Evolutionary conservation across 2,329 filamentous ascomycete species (phyloP).

Genomic region (Claviceps cyperi): DNA sequence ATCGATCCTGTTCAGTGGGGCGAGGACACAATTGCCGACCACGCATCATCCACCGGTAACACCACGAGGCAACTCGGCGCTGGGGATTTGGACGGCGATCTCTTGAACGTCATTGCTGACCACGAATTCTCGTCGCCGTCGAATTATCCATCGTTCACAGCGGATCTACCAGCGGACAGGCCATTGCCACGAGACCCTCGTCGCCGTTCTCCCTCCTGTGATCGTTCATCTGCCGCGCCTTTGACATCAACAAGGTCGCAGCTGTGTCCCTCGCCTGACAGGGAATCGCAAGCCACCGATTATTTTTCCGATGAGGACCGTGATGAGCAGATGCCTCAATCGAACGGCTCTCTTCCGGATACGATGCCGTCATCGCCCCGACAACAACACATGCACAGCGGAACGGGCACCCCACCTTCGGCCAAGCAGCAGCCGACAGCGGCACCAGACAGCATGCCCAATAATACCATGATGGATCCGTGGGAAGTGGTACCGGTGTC

Average conservation of each 20-base stretch:
- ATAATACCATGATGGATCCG: not conserved
- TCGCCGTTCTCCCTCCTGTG: slow-evolving; percentile 4
- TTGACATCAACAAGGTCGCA: slow-evolving; percentile 9
- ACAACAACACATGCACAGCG: not conserved
- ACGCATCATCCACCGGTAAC: not conserved
- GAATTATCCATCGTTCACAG: slow-evolving; percentile 17
- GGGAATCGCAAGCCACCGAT: slow-evolving; percentile 14
- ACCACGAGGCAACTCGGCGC: not conserved
- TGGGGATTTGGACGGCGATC: slow-evolving; percentile 10
- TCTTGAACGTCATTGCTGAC: slow-evolving; percentile 14
- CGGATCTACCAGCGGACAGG: not conserved
- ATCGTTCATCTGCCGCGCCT: slow-evolving; percentile 11
- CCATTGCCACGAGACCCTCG: slow-evolving; percentile 3
- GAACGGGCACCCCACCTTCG: slow-evolving; percentile 4
- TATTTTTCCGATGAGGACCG: slow-evolving; percentile 15
- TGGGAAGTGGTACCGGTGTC: not conserved
- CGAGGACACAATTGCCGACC: slow-evolving; percentile 5
- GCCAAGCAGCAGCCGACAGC: slow-evolving; percentile 16
- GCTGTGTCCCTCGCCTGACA: slow-evolving; percentile 7
- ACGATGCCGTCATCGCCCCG: slow-evolving; percentile 13
- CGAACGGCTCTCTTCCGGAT: slow-evolving; percentile 16
- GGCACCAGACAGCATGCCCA: not conserved
- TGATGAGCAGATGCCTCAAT: slow-evolving; percentile 13
- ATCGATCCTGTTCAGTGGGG: slow-evolving; percentile 4
- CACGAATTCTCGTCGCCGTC: slow-evolving; percentile 23